Evolutionary conservation across 768 basidiomycete genomes (phyloP).

Genomic region (Suillus ampliporus): DNA sequence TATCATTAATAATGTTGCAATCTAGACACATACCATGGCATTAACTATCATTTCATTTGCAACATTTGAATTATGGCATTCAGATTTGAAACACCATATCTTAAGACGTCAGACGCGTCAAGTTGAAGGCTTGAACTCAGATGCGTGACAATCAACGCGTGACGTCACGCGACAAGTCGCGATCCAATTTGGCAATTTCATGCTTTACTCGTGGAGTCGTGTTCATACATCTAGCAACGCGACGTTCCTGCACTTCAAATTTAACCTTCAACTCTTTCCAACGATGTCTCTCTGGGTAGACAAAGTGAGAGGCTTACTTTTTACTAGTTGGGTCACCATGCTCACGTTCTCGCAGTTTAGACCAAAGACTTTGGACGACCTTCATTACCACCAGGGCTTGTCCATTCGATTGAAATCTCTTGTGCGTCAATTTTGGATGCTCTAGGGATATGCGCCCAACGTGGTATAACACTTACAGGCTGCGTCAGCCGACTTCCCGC

Average conservation of each 20-base stretch:
- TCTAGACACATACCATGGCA: too few species aligned
- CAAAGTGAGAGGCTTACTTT: conserved; percentile 30
- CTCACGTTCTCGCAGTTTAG: conserved; percentile 64
- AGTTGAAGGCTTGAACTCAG: too few species aligned
- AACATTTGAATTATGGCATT: too few species aligned
- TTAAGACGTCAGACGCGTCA: too few species aligned
- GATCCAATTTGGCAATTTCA: conserved; percentile 12
- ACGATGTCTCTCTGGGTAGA: conserved; percentile 76
- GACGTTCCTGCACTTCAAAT: not conserved
- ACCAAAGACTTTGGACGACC: conserved; percentile 79
- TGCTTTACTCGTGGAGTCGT: not conserved
- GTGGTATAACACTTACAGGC: conserved; percentile 52
- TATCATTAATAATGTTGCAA: not conserved
- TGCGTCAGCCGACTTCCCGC: conserved; percentile 92
- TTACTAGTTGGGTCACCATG: not conserved
- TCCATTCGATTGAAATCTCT: conserved; percentile 82
- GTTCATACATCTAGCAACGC: not conserved
- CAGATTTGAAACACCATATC: too few species aligned
- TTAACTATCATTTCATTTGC: too few species aligned
- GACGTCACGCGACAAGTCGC: conserved; percentile 33
- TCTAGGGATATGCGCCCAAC: not conserved
- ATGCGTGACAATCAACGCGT: conserved; percentile 31
- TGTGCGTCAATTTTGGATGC: conserved; percentile 44
- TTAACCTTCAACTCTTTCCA: not conserved
- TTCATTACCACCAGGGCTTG: conserved; percentile 87